These are phyloP conservation scores for Trypanosoma conorhini DNA, from an alignment of 208 protist genomes.

Conservation along the genomic window DNA sequence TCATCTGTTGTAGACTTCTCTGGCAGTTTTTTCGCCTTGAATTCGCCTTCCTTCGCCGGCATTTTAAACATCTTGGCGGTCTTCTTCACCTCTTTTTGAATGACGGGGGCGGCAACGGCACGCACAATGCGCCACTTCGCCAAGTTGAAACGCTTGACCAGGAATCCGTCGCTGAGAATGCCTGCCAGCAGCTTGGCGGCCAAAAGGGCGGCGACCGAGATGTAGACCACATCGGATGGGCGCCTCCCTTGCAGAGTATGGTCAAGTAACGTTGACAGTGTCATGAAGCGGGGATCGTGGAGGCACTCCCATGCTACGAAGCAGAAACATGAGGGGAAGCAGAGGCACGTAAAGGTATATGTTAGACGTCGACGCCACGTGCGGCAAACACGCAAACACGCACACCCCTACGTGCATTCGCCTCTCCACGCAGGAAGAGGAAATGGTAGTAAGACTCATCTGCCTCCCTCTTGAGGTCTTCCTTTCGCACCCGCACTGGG, in stretches of 20 bases:
- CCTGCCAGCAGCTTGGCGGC: constrained; percentile 41
- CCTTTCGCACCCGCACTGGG: neutral
- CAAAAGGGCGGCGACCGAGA: constrained; percentile 45
- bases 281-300: constrained; percentile 20
- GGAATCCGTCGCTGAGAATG: constrained; percentile 46
- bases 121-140: constrained; percentile 61
- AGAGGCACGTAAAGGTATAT: neutral
- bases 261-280: constrained; percentile 65
- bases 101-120: constrained; percentile 51
- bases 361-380: neutral
- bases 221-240: constrained; percentile 56
- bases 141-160: constrained; percentile 56
- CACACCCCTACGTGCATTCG: neutral
- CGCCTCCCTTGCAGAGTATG: constrained; percentile 43
- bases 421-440: neutral
- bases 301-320: constrained; percentile 16
- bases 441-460: neutral
- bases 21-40: constrained; percentile 64
- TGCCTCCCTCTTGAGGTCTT: neutral
- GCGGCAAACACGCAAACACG: neutral
- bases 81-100: constrained; percentile 50
- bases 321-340: constrained; percentile 21
- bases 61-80: constrained; percentile 50
- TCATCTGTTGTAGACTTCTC: constrained; percentile 45
- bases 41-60: constrained; percentile 64